These are phyloP conservation scores for Elsinoe fawcettii DNA, from an alignment of 2,329 filamentous ascomycete genomes.

Conservation along the genomic window DNA sequence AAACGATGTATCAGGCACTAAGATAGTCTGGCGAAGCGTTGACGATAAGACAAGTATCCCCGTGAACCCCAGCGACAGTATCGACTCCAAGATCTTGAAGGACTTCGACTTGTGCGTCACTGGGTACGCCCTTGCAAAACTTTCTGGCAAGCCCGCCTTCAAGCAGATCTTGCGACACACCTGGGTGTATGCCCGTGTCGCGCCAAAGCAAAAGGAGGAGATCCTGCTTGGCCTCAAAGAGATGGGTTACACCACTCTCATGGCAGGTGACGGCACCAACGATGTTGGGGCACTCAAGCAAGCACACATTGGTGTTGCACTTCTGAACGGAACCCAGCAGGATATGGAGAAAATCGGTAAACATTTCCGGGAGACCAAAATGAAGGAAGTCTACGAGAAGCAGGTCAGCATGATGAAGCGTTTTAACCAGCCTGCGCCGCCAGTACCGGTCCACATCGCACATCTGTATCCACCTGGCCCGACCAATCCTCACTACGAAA, in stretches of 20 bases:
- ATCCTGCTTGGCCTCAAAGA: slow-evolving; percentile 95
- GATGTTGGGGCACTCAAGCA: slow-evolving; percentile 97
- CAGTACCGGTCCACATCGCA: slow-evolving; percentile 83
- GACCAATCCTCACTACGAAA: slow-evolving; percentile 86
- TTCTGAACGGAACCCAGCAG: slow-evolving; percentile 88
- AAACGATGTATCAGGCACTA: slow-evolving; percentile 70
- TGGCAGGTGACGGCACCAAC: slow-evolving; percentile 98
- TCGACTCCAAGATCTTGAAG: slow-evolving; percentile 73
- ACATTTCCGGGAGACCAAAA: slow-evolving; percentile 86
- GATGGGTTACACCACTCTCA: slow-evolving; percentile 93
- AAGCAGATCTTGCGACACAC: slow-evolving; percentile 73
- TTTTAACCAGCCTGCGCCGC: slow-evolving; percentile 90
- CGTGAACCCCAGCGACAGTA: slow-evolving; percentile 72
- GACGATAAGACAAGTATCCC: slow-evolving; percentile 82
- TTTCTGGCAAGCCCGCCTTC: slow-evolving; percentile 72
- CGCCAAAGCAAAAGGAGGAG: slow-evolving; percentile 97
- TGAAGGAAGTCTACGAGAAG: slow-evolving; percentile 99
- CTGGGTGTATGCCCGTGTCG: slow-evolving; percentile 98
- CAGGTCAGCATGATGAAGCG: slow-evolving; percentile 84
- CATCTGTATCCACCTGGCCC: slow-evolving; percentile 90
- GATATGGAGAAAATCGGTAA: slow-evolving; percentile 88
- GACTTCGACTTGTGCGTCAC: slow-evolving; percentile 92
- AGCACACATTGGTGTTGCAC: slow-evolving; percentile 90
- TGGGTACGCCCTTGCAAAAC: slow-evolving; percentile 84
- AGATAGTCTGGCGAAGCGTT: slow-evolving; percentile 87